These are phyloP conservation scores for Saturnispora zaruensis DNA, from an alignment of 805 yeast genomes.

Conservation along the genomic window DNA sequence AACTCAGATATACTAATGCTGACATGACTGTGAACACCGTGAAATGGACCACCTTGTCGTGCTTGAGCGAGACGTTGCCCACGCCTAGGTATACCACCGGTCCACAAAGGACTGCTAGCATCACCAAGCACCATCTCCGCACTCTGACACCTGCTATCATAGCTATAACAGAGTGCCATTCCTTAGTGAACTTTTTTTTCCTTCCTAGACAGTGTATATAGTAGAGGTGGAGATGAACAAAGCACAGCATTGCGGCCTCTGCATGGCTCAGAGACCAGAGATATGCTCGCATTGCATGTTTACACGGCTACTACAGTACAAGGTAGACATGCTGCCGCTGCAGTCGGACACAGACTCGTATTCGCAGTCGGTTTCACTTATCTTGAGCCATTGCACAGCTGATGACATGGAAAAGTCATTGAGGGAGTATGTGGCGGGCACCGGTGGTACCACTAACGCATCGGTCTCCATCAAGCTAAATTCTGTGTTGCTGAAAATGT, in stretches of 20 bases:
- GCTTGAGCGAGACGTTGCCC: conserved; percentile 36
- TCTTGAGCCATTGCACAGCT: neutral
- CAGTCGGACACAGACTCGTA: neutral
- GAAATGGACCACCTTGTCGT: conserved; percentile 44
- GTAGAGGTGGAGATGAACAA: neutral
- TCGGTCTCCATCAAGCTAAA: neutral
- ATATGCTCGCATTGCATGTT: neutral
- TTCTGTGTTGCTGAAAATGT: conserved; percentile 4
- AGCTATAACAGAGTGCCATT: neutral
- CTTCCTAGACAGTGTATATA: neutral
- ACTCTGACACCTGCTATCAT: neutral
- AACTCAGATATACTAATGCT: conserved; percentile 37
- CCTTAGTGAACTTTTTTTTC: neutral
- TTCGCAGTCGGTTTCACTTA: neutral
- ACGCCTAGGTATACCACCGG: conserved; percentile 39
- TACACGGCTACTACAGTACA: neutral
- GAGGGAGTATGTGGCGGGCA: no score
- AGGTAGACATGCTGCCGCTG: neutral
- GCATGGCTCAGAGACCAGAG: neutral
- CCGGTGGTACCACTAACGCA: no score
- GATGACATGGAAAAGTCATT: neutral
- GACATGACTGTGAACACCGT: conserved; percentile 37
- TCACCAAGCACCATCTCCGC: neutral
- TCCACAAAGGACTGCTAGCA: neutral
- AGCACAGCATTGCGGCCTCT: neutral